Base-by-base conservation (phyloP, 2,329 filamentous ascomycete species). In the Talaromyces sp. region DNA sequence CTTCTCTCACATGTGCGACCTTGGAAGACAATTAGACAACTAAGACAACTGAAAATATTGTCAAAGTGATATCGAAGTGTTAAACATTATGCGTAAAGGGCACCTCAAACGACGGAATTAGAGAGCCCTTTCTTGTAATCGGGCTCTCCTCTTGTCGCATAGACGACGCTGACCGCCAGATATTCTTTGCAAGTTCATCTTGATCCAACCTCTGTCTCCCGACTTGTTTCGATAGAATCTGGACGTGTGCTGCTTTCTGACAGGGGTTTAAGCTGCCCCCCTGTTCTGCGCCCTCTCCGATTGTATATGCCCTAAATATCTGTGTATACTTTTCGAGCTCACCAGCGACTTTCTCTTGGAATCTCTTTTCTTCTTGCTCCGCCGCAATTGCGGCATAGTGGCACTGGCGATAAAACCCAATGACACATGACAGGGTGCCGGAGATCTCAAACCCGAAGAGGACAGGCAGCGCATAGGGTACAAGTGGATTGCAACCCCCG, bases 401-500 rank as follows among this genome's bases (percentile, higher is more conserved):
- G 43, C 43, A 47, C 4, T 17, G 43, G 19, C 43, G 43, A 19
- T 47, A 47, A 4, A 47, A 8, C 19, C 43, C 43, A 47, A 47
- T 47, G 8, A 17, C 19, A 3, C n/a, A 51, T 51, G 36, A 56
- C 1, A 56, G 11, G 11, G 10, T 56, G 29, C 53, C 36, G 17
- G 53, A 56, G 11, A 43, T 45, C 11, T 43, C 31, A 45, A n/a
- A 60, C 4, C 34, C 34, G 82, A 82, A 36, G 83, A 66, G 15
- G 8, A 83, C 74, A 0, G 81, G 80, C 7, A 84, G 70, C 0
- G 78, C 73, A 49, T 76, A 77, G 36, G 73, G 69, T 0, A 82
- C 73, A 40, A 75, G 69, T 4, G 78, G 78, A 47, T 80, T 77
- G 62, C 78, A 82, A 0, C 81, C 79, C 4, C 73, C 67, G 1